These are phyloP conservation scores for Paramecium caudatum DNA, from an alignment of 73 alveolate species.

Conservation along the genomic window DNA sequence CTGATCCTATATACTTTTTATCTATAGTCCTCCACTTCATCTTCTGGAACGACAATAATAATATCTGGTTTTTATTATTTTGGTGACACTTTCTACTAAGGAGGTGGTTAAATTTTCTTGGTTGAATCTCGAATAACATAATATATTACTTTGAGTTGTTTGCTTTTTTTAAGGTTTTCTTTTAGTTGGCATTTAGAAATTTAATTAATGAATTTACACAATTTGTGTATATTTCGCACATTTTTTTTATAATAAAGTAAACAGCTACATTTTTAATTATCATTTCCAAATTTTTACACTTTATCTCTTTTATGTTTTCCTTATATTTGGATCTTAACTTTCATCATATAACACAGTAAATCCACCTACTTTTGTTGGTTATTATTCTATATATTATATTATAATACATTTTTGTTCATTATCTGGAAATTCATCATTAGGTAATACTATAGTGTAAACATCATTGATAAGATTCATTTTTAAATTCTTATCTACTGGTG, in stretches of 20 bases:
- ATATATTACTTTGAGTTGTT: not conserved
- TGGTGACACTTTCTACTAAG: not conserved
- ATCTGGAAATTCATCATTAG: slow-evolving; percentile 97
- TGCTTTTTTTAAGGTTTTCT: not conserved
- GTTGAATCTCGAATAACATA: not conserved
- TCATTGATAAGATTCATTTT: slow-evolving; percentile 93
- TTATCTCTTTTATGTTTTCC: slow-evolving; percentile 42
- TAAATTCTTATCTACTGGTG: slow-evolving; percentile 91
- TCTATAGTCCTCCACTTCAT: slow-evolving; percentile 47
- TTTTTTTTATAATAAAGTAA: not conserved
- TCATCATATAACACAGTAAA: slow-evolving; percentile 92
- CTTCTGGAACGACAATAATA: slow-evolving; percentile 5
- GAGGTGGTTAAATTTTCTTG: slow-evolving; percentile 4
- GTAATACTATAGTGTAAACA: slow-evolving; percentile 95
- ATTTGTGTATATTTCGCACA: not conserved
- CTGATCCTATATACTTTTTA: not conserved
- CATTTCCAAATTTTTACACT: slow-evolving; percentile 69
- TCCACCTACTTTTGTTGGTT: slow-evolving; percentile 83
- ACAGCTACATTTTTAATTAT: too few species aligned
- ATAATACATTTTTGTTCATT: slow-evolving; percentile 90
- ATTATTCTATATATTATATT: slow-evolving; percentile 74
- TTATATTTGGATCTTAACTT: not conserved
- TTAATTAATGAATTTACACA: not conserved
- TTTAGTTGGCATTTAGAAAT: slow-evolving; percentile 26
- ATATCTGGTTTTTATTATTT: not conserved